Evolutionary conservation across 805 yeast species (phyloP).

Genomic region (Debaryomyces tyrocola): DNA sequence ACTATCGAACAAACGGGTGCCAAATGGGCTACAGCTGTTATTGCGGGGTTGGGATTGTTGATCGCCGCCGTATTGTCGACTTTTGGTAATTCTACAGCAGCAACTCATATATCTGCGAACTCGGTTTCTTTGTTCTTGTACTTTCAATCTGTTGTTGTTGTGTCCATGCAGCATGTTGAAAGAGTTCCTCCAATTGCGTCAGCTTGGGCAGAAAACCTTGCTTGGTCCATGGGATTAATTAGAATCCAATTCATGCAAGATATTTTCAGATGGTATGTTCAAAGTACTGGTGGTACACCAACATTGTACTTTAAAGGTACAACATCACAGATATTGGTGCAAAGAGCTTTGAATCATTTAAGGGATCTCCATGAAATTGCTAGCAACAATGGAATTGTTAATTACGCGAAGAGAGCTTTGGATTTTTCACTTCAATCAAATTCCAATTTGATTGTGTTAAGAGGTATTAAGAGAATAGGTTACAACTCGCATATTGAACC

Average conservation of each 20-base stretch:
- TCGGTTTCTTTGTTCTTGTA: conserved; percentile 80
- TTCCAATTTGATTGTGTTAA: conserved; percentile 59
- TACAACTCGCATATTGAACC: conserved; percentile 75
- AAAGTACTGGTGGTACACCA: conserved; percentile 88
- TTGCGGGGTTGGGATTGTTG: conserved; percentile 85
- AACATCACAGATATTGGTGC: conserved; percentile 70
- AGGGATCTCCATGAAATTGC: conserved; percentile 21
- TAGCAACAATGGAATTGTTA: background rate
- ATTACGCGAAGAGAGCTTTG: conserved; percentile 23
- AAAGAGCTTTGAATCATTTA: conserved; percentile 51
- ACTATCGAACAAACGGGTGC: conserved; percentile 79
- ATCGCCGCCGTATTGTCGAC: conserved; percentile 80
- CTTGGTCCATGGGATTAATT: conserved; percentile 94
- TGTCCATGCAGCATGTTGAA: conserved; percentile 82
- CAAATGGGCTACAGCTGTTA: conserved; percentile 91
- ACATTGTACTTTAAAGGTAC: conserved; percentile 61
- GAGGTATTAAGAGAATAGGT: conserved; percentile 88
- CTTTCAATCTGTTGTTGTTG: conserved; percentile 84
- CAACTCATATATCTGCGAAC: conserved; percentile 85
- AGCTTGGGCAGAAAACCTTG: conserved; percentile 88
- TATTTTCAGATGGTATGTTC: conserved; percentile 81
- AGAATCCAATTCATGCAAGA: conserved; percentile 78
- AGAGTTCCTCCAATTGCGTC: conserved; percentile 89
- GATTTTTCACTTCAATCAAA: conserved; percentile 51
- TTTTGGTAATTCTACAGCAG: conserved; percentile 85